These are phyloP conservation scores for Athelia sp. DNA, from an alignment of 1,284 basidiomycete genomes.

Conservation along the genomic window DNA sequence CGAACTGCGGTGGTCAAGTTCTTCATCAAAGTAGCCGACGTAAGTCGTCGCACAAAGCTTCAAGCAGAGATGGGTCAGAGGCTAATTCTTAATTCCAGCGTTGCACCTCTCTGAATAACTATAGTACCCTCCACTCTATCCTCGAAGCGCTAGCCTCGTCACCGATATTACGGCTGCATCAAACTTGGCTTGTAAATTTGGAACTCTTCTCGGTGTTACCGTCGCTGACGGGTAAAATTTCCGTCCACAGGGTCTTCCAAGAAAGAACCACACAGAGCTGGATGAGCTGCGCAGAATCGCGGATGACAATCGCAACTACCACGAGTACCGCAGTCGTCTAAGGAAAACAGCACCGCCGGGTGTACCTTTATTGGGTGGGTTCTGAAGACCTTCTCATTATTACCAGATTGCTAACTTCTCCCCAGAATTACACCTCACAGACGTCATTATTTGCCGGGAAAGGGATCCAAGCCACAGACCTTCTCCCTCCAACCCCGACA, in stretches of 20 bases:
- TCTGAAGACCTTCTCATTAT: not conserved
- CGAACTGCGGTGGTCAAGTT: constrained; percentile 85
- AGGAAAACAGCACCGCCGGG: constrained; percentile 83
- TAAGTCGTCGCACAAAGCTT: constrained; percentile 36
- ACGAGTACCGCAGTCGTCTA: constrained; percentile 83
- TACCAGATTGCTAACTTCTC: constrained; percentile 1
- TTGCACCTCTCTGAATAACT: constrained; percentile 84
- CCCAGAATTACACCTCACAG: constrained; percentile 82
- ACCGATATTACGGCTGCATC: constrained; percentile 83
- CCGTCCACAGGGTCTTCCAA: constrained; percentile 63
- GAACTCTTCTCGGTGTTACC: constrained; percentile 4
- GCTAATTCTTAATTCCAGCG: constrained; percentile 47
- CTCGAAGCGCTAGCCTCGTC: constrained; percentile 93
- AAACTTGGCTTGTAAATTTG: constrained; percentile 82
- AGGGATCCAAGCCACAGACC: constrained; percentile 86
- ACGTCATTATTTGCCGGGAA: constrained; percentile 93
- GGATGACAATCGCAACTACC: constrained; percentile 89
- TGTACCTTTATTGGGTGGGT: constrained; percentile 85
- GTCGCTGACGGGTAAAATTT: constrained; percentile 3
- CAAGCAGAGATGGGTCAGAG: too few relatives aligned
- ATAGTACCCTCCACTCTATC: constrained; percentile 89
- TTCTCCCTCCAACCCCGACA: constrained; percentile 71
- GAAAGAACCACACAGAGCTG: constrained; percentile 80
- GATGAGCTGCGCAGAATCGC: constrained; percentile 82
- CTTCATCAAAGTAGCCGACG: constrained; percentile 94